A percentile compares a stretch with the other conserved stretches of the same genome.
Conservation (phyloP, 805 yeast genomes). For the Starmerella gropengiesseri region DNA sequence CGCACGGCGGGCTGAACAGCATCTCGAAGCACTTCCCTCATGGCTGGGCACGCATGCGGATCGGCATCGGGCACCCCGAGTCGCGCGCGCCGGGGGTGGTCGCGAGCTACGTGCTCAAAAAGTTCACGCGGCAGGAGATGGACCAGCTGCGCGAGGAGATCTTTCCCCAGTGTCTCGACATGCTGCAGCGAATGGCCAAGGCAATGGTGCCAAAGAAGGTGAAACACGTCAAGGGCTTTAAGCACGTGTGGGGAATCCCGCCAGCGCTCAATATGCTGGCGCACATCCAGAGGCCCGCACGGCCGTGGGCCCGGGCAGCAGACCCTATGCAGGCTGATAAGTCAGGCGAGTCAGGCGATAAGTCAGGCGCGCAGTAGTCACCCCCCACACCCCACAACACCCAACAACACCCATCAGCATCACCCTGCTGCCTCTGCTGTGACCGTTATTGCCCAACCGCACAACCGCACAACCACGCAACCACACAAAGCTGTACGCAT, state of each 20-base stretch:
- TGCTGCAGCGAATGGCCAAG: constrained; percentile 10
- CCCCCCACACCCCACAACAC: too few relatives aligned
- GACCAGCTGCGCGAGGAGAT: constrained; percentile 32
- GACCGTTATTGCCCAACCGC: too few relatives aligned
- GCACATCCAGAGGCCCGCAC: too few relatives aligned
- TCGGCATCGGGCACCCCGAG: constrained; percentile 68
- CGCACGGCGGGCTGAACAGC: constrained; percentile 74
- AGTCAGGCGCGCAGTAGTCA: too few relatives aligned
- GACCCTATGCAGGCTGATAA: too few relatives aligned
- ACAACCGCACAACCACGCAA: too few relatives aligned
- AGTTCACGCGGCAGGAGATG: constrained; percentile 39
- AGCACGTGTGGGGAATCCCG: not conserved
- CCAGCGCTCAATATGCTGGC: too few relatives aligned
- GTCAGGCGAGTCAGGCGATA: too few relatives aligned
- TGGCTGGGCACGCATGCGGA: constrained; percentile 48
- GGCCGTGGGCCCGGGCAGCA: too few relatives aligned
- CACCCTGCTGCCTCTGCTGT: too few relatives aligned
- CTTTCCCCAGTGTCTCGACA: constrained; percentile 21
- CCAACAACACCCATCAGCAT: too few relatives aligned
- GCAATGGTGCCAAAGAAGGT: constrained; percentile 8
- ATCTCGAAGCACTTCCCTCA: constrained; percentile 38
- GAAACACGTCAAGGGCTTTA: not conserved
- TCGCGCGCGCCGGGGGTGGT: constrained; percentile 37
- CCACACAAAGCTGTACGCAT: too few relatives aligned
- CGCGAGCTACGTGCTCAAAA: constrained; percentile 49